Evolutionary conservation across 805 yeast species (phyloP).

Genomic region (Blastobotrys terrestris): DNA sequence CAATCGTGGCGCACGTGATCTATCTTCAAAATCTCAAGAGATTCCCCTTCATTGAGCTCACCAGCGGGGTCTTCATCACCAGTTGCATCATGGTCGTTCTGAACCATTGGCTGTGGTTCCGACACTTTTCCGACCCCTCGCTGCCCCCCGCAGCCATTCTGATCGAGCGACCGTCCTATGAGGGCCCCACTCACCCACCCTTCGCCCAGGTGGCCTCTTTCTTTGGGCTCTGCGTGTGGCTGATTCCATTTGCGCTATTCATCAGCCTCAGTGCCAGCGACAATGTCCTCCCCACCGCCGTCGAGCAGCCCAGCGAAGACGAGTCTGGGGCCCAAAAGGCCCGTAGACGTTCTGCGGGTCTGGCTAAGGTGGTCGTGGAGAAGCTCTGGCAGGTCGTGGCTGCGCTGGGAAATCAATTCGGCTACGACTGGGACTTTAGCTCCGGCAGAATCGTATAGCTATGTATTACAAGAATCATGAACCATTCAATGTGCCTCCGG

Average conservation of each 20-base stretch:
- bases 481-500: too few relatives aligned
- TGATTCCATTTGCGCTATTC: conserved; percentile 86
- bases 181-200: conserved; percentile 64
- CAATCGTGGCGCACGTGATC: conserved; percentile 62
- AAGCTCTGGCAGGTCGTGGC: conserved; percentile 43
- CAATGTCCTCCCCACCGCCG: conserved; percentile 61
- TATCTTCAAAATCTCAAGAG: conserved; percentile 70
- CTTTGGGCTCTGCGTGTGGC: conserved; percentile 90
- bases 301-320: conserved; percentile 11
- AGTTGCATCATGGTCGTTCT: conserved; percentile 67
- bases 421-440: conserved; percentile 55
- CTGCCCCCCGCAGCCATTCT: conserved; percentile 49
- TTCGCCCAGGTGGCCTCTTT: conserved; percentile 92
- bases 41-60: conserved; percentile 78
- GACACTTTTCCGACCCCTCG: conserved; percentile 61
- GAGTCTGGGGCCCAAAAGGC: conserved; percentile 27
- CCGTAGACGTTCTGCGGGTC: conserved; percentile 47
- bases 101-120: conserved; percentile 89
- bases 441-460: conserved; percentile 43
- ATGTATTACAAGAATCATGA: background rate
- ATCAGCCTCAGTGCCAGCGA: conserved; percentile 91
- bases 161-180: conserved; percentile 46
- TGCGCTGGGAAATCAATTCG: conserved; percentile 47
- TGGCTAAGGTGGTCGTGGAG: conserved; percentile 64
- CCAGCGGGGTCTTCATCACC: conserved; percentile 61